Conservation (phyloP, 2,329 filamentous ascomycete genomes). For the Hypocreales sp. region DNA sequence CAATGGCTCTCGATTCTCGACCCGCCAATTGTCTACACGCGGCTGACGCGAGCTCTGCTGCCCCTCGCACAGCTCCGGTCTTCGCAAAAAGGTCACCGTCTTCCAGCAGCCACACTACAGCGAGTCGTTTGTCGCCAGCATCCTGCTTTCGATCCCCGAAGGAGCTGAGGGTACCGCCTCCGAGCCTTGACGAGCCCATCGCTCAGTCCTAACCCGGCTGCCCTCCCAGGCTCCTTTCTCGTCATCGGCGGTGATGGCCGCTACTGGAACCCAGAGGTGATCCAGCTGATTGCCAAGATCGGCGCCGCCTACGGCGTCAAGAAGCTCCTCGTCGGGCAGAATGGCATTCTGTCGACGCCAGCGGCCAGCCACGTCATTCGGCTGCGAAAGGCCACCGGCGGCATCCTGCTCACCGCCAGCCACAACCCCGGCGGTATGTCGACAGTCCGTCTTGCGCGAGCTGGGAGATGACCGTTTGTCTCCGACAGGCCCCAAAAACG, state of each 20-base stretch:
- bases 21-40: too few relatives aligned
- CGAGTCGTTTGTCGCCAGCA: slow-evolving; percentile 88
- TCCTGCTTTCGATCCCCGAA: slow-evolving; percentile 91
- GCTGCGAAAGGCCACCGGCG: slow-evolving; percentile 86
- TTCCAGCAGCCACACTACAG: slow-evolving; percentile 94
- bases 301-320: slow-evolving; percentile 94
- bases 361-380: slow-evolving; percentile 93
- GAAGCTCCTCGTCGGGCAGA: slow-evolving; percentile 92
- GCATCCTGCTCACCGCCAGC: slow-evolving; percentile 90
- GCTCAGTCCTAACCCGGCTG: not conserved
- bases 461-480: too few relatives aligned
- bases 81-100: slow-evolving; percentile 96
- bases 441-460: too few relatives aligned
- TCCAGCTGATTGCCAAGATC: slow-evolving; percentile 95
- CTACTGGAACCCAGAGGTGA: slow-evolving; percentile 93
- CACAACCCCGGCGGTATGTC: slow-evolving; percentile 95
- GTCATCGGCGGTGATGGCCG: slow-evolving; percentile 96
- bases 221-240: slow-evolving; percentile 47
- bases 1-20: slow-evolving; percentile 1
- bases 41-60: too few relatives aligned
- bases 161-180: slow-evolving; percentile 52
- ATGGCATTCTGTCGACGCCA: slow-evolving; percentile 92
- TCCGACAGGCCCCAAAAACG: slow-evolving; percentile 80
- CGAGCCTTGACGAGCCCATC: too few relatives aligned
- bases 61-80: slow-evolving; percentile 56